Conservation (phyloP, 73 alveolate genomes). For the Symbiodinium natans region DNA sequence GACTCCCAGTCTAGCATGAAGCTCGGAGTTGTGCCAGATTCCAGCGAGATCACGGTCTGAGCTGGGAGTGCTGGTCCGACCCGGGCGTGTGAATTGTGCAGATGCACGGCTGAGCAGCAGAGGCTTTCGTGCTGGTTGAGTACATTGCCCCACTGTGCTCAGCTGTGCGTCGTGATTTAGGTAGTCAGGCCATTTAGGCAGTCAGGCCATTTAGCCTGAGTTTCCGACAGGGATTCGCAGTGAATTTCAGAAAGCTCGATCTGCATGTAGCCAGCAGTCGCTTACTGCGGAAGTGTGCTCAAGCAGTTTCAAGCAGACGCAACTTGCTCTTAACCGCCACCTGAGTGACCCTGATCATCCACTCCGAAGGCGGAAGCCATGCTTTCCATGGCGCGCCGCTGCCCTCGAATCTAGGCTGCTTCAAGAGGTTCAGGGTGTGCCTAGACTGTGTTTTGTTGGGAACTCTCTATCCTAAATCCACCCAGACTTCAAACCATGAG, state of each 20-base stretch:
- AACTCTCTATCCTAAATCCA: too few species aligned
- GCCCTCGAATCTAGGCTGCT: neutral
- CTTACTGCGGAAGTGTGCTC: too few species aligned
- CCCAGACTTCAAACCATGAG: too few species aligned
- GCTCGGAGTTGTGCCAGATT: neutral
- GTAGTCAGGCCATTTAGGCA: too few species aligned
- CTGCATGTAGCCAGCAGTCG: too few species aligned
- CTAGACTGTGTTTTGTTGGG: neutral
- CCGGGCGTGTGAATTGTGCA: neutral
- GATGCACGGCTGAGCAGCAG: neutral
- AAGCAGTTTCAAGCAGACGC: too few species aligned
- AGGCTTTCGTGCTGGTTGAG: neutral
- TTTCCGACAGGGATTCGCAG: too few species aligned
- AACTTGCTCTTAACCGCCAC: too few species aligned
- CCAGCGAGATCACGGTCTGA: slow-evolving; percentile 25
- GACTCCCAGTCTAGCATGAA: slow-evolving; percentile 43
- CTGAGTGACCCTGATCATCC: too few species aligned
- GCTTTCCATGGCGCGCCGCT: neutral
- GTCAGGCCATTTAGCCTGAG: too few species aligned
- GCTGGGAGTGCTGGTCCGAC: neutral
- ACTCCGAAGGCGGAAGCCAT: slow-evolving; percentile 15
- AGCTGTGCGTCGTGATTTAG: too few species aligned
- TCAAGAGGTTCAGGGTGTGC: neutral
- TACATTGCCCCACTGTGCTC: neutral
- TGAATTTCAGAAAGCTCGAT: too few species aligned